Percentiles rank a stretch among this genome's conserved stretches.
phyloP scores from a whole-genome alignment of 2,329 filamentous ascomycete species.

The Sclerotinia trifoliorum region DNA sequence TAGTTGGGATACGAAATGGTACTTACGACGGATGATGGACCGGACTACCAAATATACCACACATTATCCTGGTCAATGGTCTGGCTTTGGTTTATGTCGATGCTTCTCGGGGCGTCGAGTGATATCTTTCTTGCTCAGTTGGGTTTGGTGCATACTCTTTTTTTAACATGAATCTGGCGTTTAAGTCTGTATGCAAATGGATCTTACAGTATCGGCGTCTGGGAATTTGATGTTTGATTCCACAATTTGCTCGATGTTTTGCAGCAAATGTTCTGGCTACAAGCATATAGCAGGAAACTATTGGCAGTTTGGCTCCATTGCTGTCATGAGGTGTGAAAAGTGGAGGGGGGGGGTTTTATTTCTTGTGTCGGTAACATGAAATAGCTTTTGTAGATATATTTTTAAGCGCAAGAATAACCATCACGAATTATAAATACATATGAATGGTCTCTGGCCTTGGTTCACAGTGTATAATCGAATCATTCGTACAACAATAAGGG shows the following conservation, averaged over 20 bases:
- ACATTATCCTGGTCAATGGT: conserved; percentile 18
- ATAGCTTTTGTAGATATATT: conserved; percentile 21
- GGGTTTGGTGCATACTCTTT: conserved; percentile 22
- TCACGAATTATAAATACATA: conserved; percentile 11
- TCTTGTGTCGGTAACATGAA: conserved; percentile 17
- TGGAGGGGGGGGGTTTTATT: not conserved
- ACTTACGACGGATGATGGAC: conserved; percentile 36
- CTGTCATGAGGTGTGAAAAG: conserved; percentile 20
- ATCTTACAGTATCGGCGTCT: conserved; percentile 22
- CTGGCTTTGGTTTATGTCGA: conserved; percentile 21
- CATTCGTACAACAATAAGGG: not conserved
- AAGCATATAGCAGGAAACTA: conserved; percentile 19
- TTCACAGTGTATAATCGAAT: not conserved
- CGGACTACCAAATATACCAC: conserved; percentile 21
- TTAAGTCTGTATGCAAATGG: conserved; percentile 22
- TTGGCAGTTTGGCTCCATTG: conserved; percentile 20
- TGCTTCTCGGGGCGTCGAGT: conserved; percentile 19
- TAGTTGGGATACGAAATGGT: conserved; percentile 40
- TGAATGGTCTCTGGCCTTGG: not conserved
- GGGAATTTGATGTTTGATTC: conserved; percentile 9
- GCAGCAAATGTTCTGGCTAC: conserved; percentile 22
- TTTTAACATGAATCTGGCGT: conserved; percentile 19
- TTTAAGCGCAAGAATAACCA: conserved; percentile 14
- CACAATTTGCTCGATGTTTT: conserved; percentile 16
- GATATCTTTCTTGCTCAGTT: conserved; percentile 15